Base-by-base conservation (phyloP, 169 alveolate species). In the Miamiensis avidus region DNA sequence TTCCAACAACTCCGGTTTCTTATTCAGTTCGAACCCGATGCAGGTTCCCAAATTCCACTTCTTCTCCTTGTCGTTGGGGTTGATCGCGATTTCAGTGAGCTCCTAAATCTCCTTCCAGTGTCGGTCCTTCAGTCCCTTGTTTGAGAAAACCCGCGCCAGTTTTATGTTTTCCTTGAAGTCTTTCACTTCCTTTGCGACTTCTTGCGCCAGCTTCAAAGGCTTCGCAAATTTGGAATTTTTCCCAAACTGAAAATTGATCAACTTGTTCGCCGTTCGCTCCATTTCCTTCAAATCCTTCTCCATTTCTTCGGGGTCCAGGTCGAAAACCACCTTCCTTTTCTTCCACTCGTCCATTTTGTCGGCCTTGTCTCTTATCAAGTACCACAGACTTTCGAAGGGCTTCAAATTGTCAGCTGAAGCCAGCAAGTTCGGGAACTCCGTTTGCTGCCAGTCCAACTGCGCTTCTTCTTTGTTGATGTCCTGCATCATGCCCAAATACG, bases 51-150 rank as follows among this genome's bases (percentile, higher is more conserved):
- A 76, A 83, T 88, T 49, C 86, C 91, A 85, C 87, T 92, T 86
- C 78, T 11, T 89, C 33, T 86, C 93, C 75, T 90, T 81, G 34
- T 94, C 94, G 29, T 91, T 91, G 74, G 97, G 96, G 31, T 94
- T 97, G n/a, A 96, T 90, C 73, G 91, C 89, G 65, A 94, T 88
- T 65, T 97, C 97, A 26, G 96, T 92, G 82, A 91, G 84, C 69
- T 91, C 91, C 75, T 94, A 88, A 28, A 97, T 93, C 93, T 94
- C 97, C n/a, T 94, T 93, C 97, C 97, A 94, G 86, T 97, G 99
- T 78, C 98, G 82, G 25, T 92, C 97, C 34, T 95, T 92, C 73
- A 97, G 88, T 11, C 99, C 99, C 75, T 94, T 90, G 77, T 95
- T 95, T 76, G 97, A 89, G 33, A 96, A 89, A 6, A 95, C 95